phyloP scores from a whole-genome alignment of 2,329 filamentous ascomycete genomes.

The Plectosphaerella plurivora region DNA sequence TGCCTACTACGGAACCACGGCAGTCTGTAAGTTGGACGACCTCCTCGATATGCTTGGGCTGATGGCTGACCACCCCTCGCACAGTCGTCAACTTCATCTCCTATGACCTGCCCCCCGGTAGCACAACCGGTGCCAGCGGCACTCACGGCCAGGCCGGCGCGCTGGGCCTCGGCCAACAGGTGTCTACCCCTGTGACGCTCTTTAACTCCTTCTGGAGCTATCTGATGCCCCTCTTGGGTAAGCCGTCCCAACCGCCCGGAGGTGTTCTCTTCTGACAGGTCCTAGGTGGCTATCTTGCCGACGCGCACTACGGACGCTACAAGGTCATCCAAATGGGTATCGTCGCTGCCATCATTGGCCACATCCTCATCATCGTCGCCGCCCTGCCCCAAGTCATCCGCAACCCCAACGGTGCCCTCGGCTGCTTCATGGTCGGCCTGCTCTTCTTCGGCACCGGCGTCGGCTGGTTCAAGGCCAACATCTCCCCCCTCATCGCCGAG shows the following conservation, averaged over 20 bases:
- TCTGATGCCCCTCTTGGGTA: constrained; percentile 19
- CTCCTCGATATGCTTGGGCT: neutral
- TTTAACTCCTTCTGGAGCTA: constrained; percentile 14
- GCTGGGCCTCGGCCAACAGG: constrained; percentile 14
- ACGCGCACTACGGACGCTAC: constrained; percentile 67
- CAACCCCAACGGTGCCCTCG: constrained; percentile 35
- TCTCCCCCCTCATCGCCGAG: constrained; percentile 64
- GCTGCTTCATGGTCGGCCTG: constrained; percentile 57
- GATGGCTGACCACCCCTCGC: constrained; percentile 1
- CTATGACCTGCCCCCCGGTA: constrained; percentile 52
- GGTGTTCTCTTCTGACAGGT: neutral
- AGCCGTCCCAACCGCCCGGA: neutral
- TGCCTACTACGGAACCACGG: constrained; percentile 59
- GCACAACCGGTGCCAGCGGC: constrained; percentile 37
- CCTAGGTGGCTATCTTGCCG: constrained; percentile 51
- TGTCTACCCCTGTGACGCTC: constrained; percentile 8
- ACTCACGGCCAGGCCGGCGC: constrained; percentile 14
- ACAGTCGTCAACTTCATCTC: constrained; percentile 54
- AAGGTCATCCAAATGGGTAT: constrained; percentile 68
- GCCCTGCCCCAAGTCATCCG: constrained; percentile 35
- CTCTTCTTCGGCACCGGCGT: constrained; percentile 55
- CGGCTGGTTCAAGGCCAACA: constrained; percentile 68
- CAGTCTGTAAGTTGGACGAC: constrained; percentile 50
- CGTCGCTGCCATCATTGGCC: constrained; percentile 60
- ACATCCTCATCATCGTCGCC: constrained; percentile 63